Percentiles rank a stretch among this genome's conserved stretches.
These are phyloP conservation scores for Kurtzmaniella quercitrusa DNA, from an alignment of 1,139 yeast species.

Conservation along the genomic window DNA sequence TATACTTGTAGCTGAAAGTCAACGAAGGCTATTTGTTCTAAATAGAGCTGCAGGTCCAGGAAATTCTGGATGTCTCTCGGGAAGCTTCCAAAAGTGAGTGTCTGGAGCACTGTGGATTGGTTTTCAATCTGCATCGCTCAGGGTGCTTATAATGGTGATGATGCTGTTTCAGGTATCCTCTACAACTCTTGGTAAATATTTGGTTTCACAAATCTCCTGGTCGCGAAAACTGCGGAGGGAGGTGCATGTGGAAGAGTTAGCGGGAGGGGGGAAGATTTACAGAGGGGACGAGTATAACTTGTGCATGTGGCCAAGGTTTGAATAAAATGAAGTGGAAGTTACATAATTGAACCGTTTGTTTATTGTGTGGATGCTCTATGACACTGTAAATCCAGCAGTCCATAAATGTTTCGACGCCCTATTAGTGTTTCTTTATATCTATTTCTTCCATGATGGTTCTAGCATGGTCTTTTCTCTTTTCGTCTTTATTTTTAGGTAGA, in stretches of 20 bases:
- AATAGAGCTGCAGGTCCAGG: constrained; percentile 32
- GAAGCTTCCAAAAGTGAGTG: constrained; percentile 36
- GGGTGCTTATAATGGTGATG: neutral
- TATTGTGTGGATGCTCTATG: no score
- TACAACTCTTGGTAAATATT: neutral
- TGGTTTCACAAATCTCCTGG: neutral
- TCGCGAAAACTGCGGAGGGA: neutral
- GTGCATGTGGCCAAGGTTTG: no score
- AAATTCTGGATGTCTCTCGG: constrained; percentile 32
- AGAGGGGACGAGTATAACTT: neutral
- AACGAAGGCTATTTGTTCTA: constrained; percentile 34
- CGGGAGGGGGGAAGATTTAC: neutral
- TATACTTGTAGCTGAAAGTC: constrained; percentile 39
- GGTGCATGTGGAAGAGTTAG: neutral
- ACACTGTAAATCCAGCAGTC: no score
- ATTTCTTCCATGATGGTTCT: no score
- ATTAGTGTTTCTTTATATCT: no score
- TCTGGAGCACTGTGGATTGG: constrained; percentile 8
- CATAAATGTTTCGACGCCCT: no score
- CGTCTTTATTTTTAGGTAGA: no score
- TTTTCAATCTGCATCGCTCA: constrained; percentile 12
- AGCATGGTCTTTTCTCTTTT: no score
- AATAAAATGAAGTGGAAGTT: no score
- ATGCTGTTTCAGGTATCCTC: neutral
- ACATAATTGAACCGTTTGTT: no score